A percentile compares a stretch with the other conserved stretches of the same genome.
phyloP scores from a whole-genome alignment of 148 eudicot species.

The Rhododendron ovatum region DNA sequence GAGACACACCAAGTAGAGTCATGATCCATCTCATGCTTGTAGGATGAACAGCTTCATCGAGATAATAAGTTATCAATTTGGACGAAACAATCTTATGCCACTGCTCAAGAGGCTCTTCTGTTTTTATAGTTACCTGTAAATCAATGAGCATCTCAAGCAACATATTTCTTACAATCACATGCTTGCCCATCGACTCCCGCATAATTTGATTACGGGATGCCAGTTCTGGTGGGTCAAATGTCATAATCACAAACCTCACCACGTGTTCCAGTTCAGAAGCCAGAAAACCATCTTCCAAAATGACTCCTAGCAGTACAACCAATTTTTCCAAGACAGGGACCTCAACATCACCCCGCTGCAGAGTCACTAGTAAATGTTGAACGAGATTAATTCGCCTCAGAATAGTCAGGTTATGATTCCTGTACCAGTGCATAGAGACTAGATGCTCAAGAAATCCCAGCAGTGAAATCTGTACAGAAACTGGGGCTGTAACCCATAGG shows the following conservation, averaged over 20 bases:
- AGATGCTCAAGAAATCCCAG: constrained; percentile 91
- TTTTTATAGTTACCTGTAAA: constrained; percentile 80
- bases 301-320: constrained; percentile 87
- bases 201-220: constrained; percentile 45
- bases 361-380: constrained; percentile 88
- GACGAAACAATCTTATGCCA: constrained; percentile 98
- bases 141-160: constrained; percentile 97
- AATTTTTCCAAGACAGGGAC: constrained; percentile 92
- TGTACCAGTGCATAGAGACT: constrained; percentile 95
- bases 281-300: constrained; percentile 91
- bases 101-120: constrained; percentile 90
- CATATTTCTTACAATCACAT: constrained; percentile 97
- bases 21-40: constrained; percentile 99
- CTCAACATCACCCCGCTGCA: constrained; percentile 98
- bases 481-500: constrained; percentile 88
- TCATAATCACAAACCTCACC: constrained; percentile 94
- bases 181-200: constrained; percentile 98
- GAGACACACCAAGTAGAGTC: constrained; percentile 98
- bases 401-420: constrained; percentile 91
- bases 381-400: constrained; percentile 88
- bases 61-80: constrained; percentile 77
- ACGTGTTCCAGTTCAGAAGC: constrained; percentile 88
- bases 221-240: constrained; percentile 90
- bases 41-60: constrained; percentile 98
- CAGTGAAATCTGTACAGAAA: constrained; percentile 83